phyloP scores from a whole-genome alignment of 2,329 filamentous ascomycete genomes.

The Venturia asperata region DNA sequence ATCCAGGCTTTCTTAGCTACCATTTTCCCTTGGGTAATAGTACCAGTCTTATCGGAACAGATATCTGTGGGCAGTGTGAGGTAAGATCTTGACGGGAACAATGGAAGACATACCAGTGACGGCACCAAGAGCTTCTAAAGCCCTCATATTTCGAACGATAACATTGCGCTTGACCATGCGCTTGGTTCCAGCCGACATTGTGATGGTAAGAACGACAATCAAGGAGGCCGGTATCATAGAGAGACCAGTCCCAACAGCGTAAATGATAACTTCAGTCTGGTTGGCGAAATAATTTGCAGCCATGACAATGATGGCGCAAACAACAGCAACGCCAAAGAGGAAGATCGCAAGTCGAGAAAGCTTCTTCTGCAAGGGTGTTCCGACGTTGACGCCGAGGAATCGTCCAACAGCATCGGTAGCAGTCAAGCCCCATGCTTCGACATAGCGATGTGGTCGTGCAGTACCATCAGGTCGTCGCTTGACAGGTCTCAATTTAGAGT shows the following conservation, averaged over 20 bases:
- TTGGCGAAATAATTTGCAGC: slow-evolving; percentile 49
- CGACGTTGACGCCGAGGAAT: slow-evolving; percentile 53
- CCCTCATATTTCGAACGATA: slow-evolving; percentile 35
- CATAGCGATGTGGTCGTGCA: slow-evolving; percentile 17
- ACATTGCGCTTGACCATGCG: slow-evolving; percentile 37
- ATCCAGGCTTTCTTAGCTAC: slow-evolving; percentile 38
- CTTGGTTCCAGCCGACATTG: slow-evolving; percentile 46
- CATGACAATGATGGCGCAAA: slow-evolving; percentile 63
- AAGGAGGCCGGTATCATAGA: slow-evolving; percentile 46
- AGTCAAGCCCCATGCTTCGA: slow-evolving; percentile 17
- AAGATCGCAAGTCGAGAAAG: slow-evolving; percentile 77
- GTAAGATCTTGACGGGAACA: neutral
- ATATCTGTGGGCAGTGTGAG: slow-evolving; percentile 28
- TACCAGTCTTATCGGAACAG: slow-evolving; percentile 37
- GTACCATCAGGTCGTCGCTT: slow-evolving; percentile 20
- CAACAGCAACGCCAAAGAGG: slow-evolving; percentile 66
- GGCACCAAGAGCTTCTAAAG: slow-evolving; percentile 30
- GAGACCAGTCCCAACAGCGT: slow-evolving; percentile 42
- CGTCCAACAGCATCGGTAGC: slow-evolving; percentile 17
- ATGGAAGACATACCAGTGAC: slow-evolving; percentile 33
- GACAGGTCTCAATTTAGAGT: slow-evolving; percentile 21
- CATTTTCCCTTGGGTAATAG: slow-evolving; percentile 37
- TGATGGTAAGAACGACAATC: slow-evolving; percentile 61
- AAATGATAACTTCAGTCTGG: slow-evolving; percentile 40
- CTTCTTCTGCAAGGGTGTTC: slow-evolving; percentile 79